These are phyloP conservation scores for Microcyclospora pomicola DNA, from an alignment of 2,329 filamentous ascomycete species.

Conservation along the genomic window DNA sequence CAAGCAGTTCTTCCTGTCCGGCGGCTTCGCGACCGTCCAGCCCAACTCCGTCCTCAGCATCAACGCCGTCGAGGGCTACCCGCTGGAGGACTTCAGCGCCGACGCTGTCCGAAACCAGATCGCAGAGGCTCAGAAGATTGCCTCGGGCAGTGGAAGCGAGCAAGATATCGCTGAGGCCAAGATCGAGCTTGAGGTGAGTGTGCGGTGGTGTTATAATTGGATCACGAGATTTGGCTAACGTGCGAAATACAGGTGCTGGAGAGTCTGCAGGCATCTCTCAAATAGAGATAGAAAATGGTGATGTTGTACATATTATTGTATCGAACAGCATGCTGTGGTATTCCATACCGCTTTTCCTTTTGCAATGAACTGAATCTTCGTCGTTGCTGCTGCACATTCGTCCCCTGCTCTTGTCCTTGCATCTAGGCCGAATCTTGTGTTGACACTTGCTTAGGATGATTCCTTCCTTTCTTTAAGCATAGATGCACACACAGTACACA, in stretches of 20 bases:
- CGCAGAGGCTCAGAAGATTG: slow-evolving; percentile 90
- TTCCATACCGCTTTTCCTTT: background rate
- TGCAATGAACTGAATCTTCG: no score
- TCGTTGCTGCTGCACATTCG: no score
- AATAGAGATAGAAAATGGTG: slow-evolving; percentile 40
- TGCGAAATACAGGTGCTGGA: slow-evolving; percentile 52
- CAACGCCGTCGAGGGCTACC: slow-evolving; percentile 92
- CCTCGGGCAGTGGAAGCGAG: slow-evolving; percentile 79
- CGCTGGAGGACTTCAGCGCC: slow-evolving; percentile 88
- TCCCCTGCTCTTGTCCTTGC: no score
- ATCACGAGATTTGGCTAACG: background rate
- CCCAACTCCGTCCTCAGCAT: slow-evolving; percentile 91
- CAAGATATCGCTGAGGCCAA: slow-evolving; percentile 97
- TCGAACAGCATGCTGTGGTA: background rate
- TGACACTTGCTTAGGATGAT: no score
- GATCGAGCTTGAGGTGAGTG: slow-evolving; percentile 87
- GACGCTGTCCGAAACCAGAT: slow-evolving; percentile 81
- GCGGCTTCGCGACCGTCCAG: slow-evolving; percentile 93
- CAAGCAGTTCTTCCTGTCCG: slow-evolving; percentile 99
- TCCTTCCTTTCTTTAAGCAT: no score
- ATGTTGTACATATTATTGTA: slow-evolving; percentile 17
- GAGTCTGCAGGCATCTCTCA: slow-evolving; percentile 66
- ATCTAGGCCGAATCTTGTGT: no score
- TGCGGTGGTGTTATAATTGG: slow-evolving; percentile 10
- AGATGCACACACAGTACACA: no score